Percentiles rank a stretch among this genome's conserved stretches.
Conservation (phyloP, 176 grass and related monocot species). For the Chrysopogon serrulatus region DNA sequence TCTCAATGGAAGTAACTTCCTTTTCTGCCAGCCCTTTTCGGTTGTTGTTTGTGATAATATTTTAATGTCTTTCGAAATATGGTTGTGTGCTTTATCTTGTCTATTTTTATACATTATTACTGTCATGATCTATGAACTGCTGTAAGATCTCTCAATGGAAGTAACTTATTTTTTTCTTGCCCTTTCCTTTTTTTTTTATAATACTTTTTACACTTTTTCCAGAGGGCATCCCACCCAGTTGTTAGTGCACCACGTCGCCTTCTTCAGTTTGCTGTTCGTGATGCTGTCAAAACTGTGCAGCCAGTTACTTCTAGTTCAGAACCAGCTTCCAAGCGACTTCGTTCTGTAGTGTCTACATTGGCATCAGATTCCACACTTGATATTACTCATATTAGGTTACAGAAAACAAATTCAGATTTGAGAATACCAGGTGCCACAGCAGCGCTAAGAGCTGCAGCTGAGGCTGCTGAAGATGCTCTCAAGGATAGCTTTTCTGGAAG, state of each 20-base stretch:
- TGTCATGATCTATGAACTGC: background rate
- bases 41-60: background rate
- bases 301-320: slow-evolving; percentile 39
- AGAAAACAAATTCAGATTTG: slow-evolving; percentile 36
- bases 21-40: background rate
- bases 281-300: slow-evolving; percentile 75
- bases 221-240: slow-evolving; percentile 36
- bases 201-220: slow-evolving; percentile 15
- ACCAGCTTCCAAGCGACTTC: slow-evolving; percentile 59
- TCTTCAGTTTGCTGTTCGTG: slow-evolving; percentile 97
- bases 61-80: background rate
- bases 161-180: background rate
- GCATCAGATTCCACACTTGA: slow-evolving; percentile 40
- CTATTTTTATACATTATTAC: background rate
- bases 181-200: background rate
- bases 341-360: slow-evolving; percentile 68
- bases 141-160: background rate
- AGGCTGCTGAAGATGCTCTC: slow-evolving; percentile 63
- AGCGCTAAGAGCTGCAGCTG: slow-evolving; percentile 59
- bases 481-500: slow-evolving; percentile 39
- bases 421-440: slow-evolving; percentile 48
- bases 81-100: background rate
- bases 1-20: background rate
- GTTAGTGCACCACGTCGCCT: slow-evolving; percentile 73
- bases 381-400: slow-evolving; percentile 39